Evolutionary conservation across 306 rosid genomes (phyloP).

Genomic region (Styphnolobium japonicum): DNA sequence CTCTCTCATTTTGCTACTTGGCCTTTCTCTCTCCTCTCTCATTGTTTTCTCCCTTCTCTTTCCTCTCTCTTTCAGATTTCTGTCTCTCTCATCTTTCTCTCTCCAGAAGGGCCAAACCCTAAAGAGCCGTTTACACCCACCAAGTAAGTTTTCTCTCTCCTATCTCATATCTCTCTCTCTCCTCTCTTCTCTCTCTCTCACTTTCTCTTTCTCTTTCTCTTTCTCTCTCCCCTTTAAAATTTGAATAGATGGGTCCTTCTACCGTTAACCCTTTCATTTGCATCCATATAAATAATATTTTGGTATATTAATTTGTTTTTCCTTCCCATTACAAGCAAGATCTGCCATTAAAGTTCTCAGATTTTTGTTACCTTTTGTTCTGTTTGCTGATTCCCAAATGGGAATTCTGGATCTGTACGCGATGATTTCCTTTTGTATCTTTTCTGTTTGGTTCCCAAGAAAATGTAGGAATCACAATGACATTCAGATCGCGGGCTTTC

Average conservation of each 20-base stretch:
- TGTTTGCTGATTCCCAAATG: not conserved
- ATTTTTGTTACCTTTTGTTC: slow-evolving; percentile 23
- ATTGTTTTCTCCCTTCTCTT: slow-evolving; percentile 35
- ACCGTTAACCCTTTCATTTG: slow-evolving; percentile 57
- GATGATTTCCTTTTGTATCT: not conserved
- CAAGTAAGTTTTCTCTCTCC: slow-evolving; percentile 88
- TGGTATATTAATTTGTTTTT: slow-evolving; percentile 25
- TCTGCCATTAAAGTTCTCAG: slow-evolving; percentile 27
- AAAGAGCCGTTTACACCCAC: slow-evolving; percentile 99
- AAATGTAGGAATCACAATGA: slow-evolving; percentile 33
- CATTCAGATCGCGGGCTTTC: slow-evolving; percentile 38
- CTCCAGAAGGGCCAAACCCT: slow-evolving; percentile 99
- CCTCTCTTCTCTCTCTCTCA: slow-evolving; percentile 26
- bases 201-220: slow-evolving; percentile 19
- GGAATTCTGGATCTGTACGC: slow-evolving; percentile 39
- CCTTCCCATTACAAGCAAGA: slow-evolving; percentile 29
- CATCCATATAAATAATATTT: slow-evolving; percentile 37
- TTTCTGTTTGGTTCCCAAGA: slow-evolving; percentile 17
- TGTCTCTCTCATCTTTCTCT: slow-evolving; percentile 58
- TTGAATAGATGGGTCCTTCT: slow-evolving; percentile 87
- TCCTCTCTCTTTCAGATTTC: slow-evolving; percentile 58
- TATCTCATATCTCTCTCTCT: slow-evolving; percentile 45
- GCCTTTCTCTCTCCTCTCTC: slow-evolving; percentile 36
- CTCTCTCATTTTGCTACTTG: not conserved
- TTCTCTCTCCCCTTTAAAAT: slow-evolving; percentile 41